Conservation (phyloP, 2,329 filamentous ascomycete genomes). For the Fusarium avenaceum region DNA sequence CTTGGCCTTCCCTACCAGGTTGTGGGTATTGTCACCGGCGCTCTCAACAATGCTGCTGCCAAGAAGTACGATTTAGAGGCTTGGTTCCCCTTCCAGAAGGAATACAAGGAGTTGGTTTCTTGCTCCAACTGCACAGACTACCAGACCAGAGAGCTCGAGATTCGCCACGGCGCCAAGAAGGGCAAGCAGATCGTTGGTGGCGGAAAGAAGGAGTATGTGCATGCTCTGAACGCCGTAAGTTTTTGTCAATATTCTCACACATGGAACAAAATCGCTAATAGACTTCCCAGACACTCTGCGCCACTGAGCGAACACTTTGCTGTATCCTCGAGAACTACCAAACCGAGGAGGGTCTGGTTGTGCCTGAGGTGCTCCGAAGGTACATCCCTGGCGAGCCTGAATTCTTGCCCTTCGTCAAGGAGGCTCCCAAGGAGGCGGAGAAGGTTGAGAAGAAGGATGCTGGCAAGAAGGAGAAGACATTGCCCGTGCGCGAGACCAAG, state of each 20-base stretch:
- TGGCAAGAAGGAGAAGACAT: constrained; percentile 46
- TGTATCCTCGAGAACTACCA: constrained; percentile 98
- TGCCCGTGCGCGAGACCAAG: constrained; percentile 49
- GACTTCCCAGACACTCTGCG: constrained; percentile 74
- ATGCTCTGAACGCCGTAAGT: constrained; percentile 81
- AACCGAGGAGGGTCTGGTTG: constrained; percentile 83
- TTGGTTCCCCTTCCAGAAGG: constrained; percentile 95
- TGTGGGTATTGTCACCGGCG: constrained; percentile 95
- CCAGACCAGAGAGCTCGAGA: constrained; percentile 93
- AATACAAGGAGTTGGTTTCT: constrained; percentile 98
- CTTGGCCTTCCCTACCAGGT: constrained; percentile 91
- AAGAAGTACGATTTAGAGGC: constrained; percentile 98
- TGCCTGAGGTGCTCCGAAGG: constrained; percentile 86
- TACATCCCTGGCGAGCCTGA: constrained; percentile 92
- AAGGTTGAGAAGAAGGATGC: constrained; percentile 48
- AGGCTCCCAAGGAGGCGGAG: constrained; percentile 78
- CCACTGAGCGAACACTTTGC: constrained; percentile 92
- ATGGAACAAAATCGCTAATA: constrained; percentile 18
- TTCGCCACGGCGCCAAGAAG: constrained; percentile 88
- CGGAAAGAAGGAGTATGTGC: constrained; percentile 93
- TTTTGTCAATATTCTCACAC: background rate
- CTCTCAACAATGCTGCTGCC: constrained; percentile 79
- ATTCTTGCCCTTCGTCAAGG: constrained; percentile 90
- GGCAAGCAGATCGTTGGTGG: constrained; percentile 66
- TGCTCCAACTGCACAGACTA: constrained; percentile 99